Conservation (phyloP, 352 stramenopile species). For the Pythium volutum region DNA sequence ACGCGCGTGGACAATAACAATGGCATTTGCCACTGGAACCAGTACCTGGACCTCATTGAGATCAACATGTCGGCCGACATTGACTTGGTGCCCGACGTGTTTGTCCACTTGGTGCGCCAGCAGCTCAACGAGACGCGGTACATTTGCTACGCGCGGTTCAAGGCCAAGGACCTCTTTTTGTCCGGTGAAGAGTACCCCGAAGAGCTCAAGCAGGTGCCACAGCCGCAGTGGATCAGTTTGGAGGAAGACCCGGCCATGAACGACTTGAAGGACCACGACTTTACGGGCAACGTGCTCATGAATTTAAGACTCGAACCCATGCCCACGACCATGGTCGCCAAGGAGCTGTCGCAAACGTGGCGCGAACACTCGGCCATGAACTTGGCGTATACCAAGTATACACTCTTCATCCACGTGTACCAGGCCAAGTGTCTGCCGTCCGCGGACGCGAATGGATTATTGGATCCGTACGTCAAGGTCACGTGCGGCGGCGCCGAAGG, state of each 20-base stretch:
- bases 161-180: slow-evolving; percentile 60
- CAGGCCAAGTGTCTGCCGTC: slow-evolving; percentile 69
- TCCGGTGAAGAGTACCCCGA: slow-evolving; percentile 29
- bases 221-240: slow-evolving; percentile 68
- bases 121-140: slow-evolving; percentile 54
- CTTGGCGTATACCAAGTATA: slow-evolving; percentile 73
- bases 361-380: slow-evolving; percentile 51
- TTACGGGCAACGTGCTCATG: slow-evolving; percentile 81
- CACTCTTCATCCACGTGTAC: slow-evolving; percentile 81
- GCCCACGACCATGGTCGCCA: slow-evolving; percentile 30
- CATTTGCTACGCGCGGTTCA: slow-evolving; percentile 84
- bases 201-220: slow-evolving; percentile 31
- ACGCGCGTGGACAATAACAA: slow-evolving; percentile 57
- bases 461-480: slow-evolving; percentile 86
- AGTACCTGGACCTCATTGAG: slow-evolving; percentile 61
- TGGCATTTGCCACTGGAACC: slow-evolving; percentile 76
- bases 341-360: slow-evolving; percentile 45
- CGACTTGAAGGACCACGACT: slow-evolving; percentile 78
- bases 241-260: slow-evolving; percentile 78
- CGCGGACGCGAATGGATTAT: slow-evolving; percentile 66
- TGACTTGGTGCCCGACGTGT: slow-evolving; percentile 77
- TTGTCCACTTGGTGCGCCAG: slow-evolving; percentile 64
- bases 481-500: slow-evolving; percentile 69
- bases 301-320: slow-evolving; percentile 59
- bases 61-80: slow-evolving; percentile 64